Conservation (phyloP, 2,329 filamentous ascomycete species). For the Penicillium janthinellum region DNA sequence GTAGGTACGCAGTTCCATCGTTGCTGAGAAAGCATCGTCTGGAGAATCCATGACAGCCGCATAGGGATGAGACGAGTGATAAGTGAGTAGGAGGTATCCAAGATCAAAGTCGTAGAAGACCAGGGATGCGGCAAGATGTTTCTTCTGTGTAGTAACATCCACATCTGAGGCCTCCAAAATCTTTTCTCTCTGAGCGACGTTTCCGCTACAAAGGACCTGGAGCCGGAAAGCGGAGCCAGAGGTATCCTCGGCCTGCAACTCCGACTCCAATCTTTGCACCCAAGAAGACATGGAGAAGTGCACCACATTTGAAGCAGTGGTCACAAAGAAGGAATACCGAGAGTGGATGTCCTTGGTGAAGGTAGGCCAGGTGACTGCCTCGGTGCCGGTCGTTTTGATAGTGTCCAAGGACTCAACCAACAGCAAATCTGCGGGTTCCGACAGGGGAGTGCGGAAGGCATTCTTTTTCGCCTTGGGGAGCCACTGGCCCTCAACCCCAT, state of each 20-base stretch:
- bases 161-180: slow-evolving; percentile 47
- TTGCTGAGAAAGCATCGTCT: slow-evolving; percentile 33
- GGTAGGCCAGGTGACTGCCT: slow-evolving; percentile 49
- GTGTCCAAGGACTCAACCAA: slow-evolving; percentile 50
- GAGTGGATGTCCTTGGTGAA: slow-evolving; percentile 60
- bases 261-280: slow-evolving; percentile 58
- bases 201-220: slow-evolving; percentile 56
- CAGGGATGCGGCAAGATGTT: slow-evolving; percentile 52
- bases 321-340: slow-evolving; percentile 62
- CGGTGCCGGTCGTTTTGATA: slow-evolving; percentile 28
- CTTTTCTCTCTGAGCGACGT: slow-evolving; percentile 52
- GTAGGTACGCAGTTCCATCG: slow-evolving; percentile 29
- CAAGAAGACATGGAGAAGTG: slow-evolving; percentile 60
- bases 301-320: slow-evolving; percentile 55
- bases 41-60: slow-evolving; percentile 57
- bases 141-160: slow-evolving; percentile 24
- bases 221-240: slow-evolving; percentile 60
- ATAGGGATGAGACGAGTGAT: slow-evolving; percentile 50
- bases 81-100: slow-evolving; percentile 60
- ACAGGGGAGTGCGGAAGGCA: slow-evolving; percentile 44
- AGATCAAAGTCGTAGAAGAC: slow-evolving; percentile 59
- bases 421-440: slow-evolving; percentile 47
- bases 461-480: slow-evolving; percentile 52
- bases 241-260: slow-evolving; percentile 55
- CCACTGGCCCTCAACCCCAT: slow-evolving; percentile 66